Evolutionary conservation across 306 rosid species (phyloP).

Genomic region (Quercus alba): DNA sequence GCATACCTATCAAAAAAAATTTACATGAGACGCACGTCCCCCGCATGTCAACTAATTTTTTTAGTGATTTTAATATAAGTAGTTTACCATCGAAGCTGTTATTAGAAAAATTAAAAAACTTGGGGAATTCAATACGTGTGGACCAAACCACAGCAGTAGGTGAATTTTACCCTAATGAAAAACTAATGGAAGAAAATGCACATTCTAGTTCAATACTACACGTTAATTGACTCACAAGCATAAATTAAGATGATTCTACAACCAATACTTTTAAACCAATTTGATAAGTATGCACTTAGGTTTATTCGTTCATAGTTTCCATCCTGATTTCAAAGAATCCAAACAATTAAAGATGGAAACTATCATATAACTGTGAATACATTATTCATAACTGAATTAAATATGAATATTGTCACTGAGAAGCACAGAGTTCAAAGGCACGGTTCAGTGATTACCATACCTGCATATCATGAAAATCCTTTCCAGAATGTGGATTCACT

Average conservation of each 20-base stretch:
- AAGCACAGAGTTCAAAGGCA: slow-evolving; percentile 6
- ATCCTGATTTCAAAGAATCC: not conserved
- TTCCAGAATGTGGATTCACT: slow-evolving; percentile 88
- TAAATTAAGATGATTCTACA: not conserved
- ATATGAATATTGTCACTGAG: slow-evolving; percentile 10
- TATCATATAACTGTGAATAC: slow-evolving; percentile 5
- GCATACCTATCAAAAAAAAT: no score
- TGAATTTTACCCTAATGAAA: not conserved
- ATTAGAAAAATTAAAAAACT: no score
- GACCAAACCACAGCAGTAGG: no score
- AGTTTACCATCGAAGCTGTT: no score
- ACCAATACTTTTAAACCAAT: not conserved
- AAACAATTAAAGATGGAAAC: not conserved
- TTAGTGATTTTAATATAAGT: no score
- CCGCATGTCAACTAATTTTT: no score
- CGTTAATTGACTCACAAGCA: not conserved
- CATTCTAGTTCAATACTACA: not conserved
- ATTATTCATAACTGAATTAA: slow-evolving; percentile 15
- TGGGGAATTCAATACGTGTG: no score
- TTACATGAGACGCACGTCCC: no score
- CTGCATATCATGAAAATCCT: slow-evolving; percentile 95
- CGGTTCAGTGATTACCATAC: slow-evolving; percentile 33
- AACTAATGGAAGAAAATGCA: not conserved
- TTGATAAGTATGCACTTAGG: not conserved
- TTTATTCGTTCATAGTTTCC: not conserved